Base-by-base conservation (phyloP, 2,329 filamentous ascomycete species). In the Penicillium sp. region DNA sequence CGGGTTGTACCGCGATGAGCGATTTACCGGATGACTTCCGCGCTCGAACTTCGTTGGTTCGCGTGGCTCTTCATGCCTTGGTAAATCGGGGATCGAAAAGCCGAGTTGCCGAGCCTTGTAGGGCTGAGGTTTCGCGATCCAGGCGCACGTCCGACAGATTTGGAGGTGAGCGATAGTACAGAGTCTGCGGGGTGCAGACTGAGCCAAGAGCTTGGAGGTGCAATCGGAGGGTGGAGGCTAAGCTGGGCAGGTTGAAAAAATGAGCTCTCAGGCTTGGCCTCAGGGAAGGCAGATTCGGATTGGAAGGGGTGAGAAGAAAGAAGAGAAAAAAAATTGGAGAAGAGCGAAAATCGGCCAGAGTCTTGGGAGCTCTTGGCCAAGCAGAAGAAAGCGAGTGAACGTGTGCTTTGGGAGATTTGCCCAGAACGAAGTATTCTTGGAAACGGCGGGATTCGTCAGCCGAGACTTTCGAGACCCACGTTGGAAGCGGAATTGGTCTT, bases 41-140 rank as follows among this genome's bases (percentile, higher is more conserved):
- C 59, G 62, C 64, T 61, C 62, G 50, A 59, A 51, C 53, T 57
- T 61, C 51, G 58, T 26, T 47, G 57, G 26, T 35, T 42, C 55
- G 50, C 37, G 50, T 62, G 53, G 57, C 58, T 67, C 63, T 61
- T 60, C 67, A 69, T 70, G 59, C 66, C 66, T 69, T 66, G 65
- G 45, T 50, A 49, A 49, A 48, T 31, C 41, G 45, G 28, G 22
- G 45, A 35, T 50, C 22, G 45, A 28, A 49, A 41, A 49, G 43
- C 46, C 30, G 41, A 53, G 14, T 45, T 45, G 55, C 55, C 51
- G 59, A 53, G 54, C 58, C 61, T 45, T 44, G 54, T 63, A 63
- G 50, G 59, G 56, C 59, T 59, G 61, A 59, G 26, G 19, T 26
- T 40, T 38, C n/a, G 26, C 25, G 45, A 46, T 43, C 17, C 19